A percentile compares a stretch with the other conserved stretches of the same genome.
phyloP scores from a whole-genome alignment of 2,329 filamentous ascomycete species.

The Cytospora piceicola region DNA sequence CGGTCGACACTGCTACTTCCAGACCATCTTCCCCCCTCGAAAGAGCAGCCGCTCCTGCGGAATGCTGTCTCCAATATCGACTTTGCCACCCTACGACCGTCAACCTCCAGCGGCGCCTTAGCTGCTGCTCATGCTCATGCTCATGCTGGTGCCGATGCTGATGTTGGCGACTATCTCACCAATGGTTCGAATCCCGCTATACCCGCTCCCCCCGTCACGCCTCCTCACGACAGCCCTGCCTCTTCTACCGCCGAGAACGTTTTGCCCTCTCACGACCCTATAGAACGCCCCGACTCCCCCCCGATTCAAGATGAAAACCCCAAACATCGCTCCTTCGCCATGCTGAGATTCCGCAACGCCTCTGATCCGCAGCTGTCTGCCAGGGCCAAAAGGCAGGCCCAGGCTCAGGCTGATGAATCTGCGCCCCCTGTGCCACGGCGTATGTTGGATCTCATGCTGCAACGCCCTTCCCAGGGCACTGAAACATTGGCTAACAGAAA shows the following conservation, averaged over 20 bases:
- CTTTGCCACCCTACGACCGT: conserved; percentile 26
- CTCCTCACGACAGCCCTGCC: conserved; percentile 37
- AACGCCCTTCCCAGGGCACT: conserved; percentile 2
- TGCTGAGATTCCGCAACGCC: conserved; percentile 87
- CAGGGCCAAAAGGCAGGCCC: conserved; percentile 68
- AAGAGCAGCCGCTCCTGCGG: conserved; percentile 32
- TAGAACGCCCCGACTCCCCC: conserved; percentile 50
- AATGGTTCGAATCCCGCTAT: conserved; percentile 32
- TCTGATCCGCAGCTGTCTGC: conserved; percentile 88
- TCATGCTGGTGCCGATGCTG: conserved; percentile 32
- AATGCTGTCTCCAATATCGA: conserved; percentile 25
- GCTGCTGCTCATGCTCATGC: conserved; percentile 35
- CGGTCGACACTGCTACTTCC: conserved; percentile 51
- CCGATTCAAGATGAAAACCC: conserved; percentile 58
- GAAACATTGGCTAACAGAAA: conserved; percentile 33
- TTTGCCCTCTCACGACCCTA: conserved; percentile 33
- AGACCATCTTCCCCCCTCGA: conserved; percentile 35
- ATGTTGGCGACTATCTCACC: conserved; percentile 31
- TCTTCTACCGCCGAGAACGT: conserved; percentile 35
- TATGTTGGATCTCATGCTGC: conserved; percentile 43
- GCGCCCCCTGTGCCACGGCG: conserved; percentile 61
- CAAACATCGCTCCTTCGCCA: conserved; percentile 65
- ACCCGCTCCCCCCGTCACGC: conserved; percentile 39
- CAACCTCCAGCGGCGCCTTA: conserved; percentile 30
- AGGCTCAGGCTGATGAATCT: conserved; percentile 52